phyloP scores from a whole-genome alignment of 176 grass and related monocot genomes.

The Coix lacrymajobi region DNA sequence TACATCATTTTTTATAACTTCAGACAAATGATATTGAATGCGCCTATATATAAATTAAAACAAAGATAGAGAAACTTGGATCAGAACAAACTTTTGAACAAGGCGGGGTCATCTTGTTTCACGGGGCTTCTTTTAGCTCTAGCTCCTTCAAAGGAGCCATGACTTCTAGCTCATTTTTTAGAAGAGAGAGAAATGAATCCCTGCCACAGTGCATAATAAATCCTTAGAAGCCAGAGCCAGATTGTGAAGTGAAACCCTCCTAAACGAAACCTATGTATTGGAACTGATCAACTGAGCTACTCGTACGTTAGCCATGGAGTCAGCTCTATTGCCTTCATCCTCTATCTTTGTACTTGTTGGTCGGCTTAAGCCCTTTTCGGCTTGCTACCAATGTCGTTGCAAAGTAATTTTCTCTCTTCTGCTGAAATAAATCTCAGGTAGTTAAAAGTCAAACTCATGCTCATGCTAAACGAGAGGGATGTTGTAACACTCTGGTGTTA shows the following conservation, averaged over 20 bases:
- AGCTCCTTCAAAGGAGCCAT: not conserved
- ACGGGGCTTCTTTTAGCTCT: not conserved
- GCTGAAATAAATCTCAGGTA: not conserved
- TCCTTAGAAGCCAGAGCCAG: not conserved
- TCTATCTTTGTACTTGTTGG: not conserved
- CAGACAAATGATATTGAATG: too few relatives aligned
- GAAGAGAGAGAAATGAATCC: not conserved
- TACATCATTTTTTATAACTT: too few relatives aligned
- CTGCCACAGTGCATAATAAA: not conserved
- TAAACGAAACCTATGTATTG: not conserved
- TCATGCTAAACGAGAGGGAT: too few relatives aligned
- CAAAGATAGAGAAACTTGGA: too few relatives aligned
- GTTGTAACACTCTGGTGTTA: too few relatives aligned
- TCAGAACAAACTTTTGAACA: too few relatives aligned
- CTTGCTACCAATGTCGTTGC: not conserved
- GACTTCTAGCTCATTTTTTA: not conserved
- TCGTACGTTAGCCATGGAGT: not conserved
- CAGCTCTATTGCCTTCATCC: not conserved
- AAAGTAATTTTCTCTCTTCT: not conserved
- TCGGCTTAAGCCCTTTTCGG: too few relatives aligned
- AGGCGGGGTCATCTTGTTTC: too few relatives aligned
- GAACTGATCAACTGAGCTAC: not conserved
- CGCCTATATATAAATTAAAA: too few relatives aligned
- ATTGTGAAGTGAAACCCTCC: not conserved
- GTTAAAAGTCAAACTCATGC: too few relatives aligned